Conservation (phyloP, 202 grass and related monocot genomes). For the Bolboschoenoplectus hybrid region DNA sequence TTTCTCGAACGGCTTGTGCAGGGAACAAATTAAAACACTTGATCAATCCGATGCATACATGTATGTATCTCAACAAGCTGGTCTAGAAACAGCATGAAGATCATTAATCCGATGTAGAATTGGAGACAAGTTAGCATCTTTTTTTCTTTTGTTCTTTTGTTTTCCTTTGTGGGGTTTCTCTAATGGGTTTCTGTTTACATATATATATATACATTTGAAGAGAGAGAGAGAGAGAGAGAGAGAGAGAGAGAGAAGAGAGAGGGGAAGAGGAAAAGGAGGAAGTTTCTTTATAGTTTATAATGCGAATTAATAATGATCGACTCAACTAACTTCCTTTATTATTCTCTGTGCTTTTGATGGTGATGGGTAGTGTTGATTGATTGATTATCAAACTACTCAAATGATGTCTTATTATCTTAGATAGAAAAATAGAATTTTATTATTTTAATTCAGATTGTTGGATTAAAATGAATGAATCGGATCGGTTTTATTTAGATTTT, state of each 20-base stretch:
- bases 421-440: too few species aligned
- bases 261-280: background rate
- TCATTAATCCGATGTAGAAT: slow-evolving; percentile 28
- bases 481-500: too few species aligned
- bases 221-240: background rate
- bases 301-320: slow-evolving; percentile 13
- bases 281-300: slow-evolving; percentile 7
- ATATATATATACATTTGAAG: slow-evolving; percentile 9
- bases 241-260: background rate
- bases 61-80: slow-evolving; percentile 6
- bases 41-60: background rate
- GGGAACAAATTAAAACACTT: background rate
- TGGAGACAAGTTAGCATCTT: slow-evolving; percentile 14
- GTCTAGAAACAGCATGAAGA: slow-evolving; percentile 37
- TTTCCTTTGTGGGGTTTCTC: background rate
- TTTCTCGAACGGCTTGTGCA: slow-evolving; percentile 28
- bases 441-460: too few species aligned
- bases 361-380: background rate
- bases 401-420: background rate
- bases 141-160: background rate
- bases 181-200: background rate
- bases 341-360: background rate
- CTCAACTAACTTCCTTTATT: slow-evolving; percentile 21
- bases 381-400: background rate
- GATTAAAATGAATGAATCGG: too few species aligned